Conservation (phyloP, 495 filamentous ascomycete species). For the Filosporella fistucella region DNA sequence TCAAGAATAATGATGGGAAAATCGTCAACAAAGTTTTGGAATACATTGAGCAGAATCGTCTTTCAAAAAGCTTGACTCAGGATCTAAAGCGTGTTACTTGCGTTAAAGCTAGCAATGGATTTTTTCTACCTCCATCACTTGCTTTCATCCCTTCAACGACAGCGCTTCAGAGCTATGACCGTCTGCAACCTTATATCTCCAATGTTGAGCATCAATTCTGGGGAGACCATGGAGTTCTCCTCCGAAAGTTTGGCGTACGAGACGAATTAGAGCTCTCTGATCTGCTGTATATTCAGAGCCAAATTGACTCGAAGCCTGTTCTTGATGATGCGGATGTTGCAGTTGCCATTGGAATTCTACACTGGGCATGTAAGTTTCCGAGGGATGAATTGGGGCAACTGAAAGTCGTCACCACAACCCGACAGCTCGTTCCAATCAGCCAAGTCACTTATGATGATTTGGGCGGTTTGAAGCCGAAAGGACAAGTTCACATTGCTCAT, state of each 20-base stretch:
- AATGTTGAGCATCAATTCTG: slow-evolving; percentile 22
- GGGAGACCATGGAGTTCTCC: slow-evolving; percentile 18
- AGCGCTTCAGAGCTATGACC: background rate
- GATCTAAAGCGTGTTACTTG: slow-evolving; percentile 18
- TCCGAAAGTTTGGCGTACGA: slow-evolving; percentile 20
- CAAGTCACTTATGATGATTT: slow-evolving; percentile 16
- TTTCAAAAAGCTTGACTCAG: slow-evolving; percentile 6
- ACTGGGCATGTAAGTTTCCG: slow-evolving; percentile 19
- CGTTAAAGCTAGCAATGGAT: slow-evolving; percentile 15
- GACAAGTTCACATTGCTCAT: slow-evolving; percentile 26
- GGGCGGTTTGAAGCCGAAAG: slow-evolving; percentile 7
- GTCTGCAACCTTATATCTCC: slow-evolving; percentile 21
- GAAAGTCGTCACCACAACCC: slow-evolving; percentile 10
- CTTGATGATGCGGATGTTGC: slow-evolving; percentile 17
- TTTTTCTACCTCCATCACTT: slow-evolving; percentile 10
- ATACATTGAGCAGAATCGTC: slow-evolving; percentile 16
- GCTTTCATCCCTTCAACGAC: slow-evolving; percentile 9
- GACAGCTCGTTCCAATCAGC: slow-evolving; percentile 4
- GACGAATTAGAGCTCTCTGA: slow-evolving; percentile 16
- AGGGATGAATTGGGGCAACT: slow-evolving; percentile 6
- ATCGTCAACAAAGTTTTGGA: slow-evolving; percentile 22
- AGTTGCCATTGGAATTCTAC: slow-evolving; percentile 25
- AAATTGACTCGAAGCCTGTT: slow-evolving; percentile 6
- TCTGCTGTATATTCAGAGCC: slow-evolving; percentile 21
- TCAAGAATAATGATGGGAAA: slow-evolving; percentile 14